Evolutionary conservation across 441 rosid genomes (phyloP).

Genomic region (Populus hybrid): DNA sequence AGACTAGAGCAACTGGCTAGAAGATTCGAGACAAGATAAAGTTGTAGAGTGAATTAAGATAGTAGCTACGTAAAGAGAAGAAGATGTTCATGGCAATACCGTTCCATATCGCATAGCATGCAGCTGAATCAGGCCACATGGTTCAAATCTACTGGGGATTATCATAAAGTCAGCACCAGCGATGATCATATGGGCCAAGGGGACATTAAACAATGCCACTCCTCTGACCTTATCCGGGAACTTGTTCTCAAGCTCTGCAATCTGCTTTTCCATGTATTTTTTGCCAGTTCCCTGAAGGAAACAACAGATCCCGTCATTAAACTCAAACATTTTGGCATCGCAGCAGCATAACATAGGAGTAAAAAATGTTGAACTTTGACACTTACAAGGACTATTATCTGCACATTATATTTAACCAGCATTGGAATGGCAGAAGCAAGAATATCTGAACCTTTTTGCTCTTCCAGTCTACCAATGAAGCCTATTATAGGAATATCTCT

Average conservation of each 20-base stretch:
- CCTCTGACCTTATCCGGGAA: slow-evolving; percentile 73
- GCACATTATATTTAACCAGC: slow-evolving; percentile 57
- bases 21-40: background rate
- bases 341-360: background rate
- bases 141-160: slow-evolving; percentile 89
- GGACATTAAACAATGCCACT: slow-evolving; percentile 68
- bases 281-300: slow-evolving; percentile 79
- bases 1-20: background rate
- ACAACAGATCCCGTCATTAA: slow-evolving; percentile 1
- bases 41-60: background rate
- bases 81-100: slow-evolving; percentile 17
- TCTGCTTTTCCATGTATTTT: slow-evolving; percentile 63
- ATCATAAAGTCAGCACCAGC: slow-evolving; percentile 87
- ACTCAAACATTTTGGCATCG: background rate
- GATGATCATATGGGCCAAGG: slow-evolving; percentile 84
- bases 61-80: background rate
- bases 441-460: slow-evolving; percentile 95
- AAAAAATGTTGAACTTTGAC: background rate
- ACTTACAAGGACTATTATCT: slow-evolving; percentile 76
- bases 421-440: slow-evolving; percentile 64
- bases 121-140: slow-evolving; percentile 92
- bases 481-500: slow-evolving; percentile 72
- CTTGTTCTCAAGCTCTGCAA: slow-evolving; percentile 51
- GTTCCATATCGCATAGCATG: slow-evolving; percentile 99
- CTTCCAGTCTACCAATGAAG: slow-evolving; percentile 93